Evolutionary conservation across 192 early-diverging fungal species (phyloP).

Genomic region (Neocallimastix lanati): DNA sequence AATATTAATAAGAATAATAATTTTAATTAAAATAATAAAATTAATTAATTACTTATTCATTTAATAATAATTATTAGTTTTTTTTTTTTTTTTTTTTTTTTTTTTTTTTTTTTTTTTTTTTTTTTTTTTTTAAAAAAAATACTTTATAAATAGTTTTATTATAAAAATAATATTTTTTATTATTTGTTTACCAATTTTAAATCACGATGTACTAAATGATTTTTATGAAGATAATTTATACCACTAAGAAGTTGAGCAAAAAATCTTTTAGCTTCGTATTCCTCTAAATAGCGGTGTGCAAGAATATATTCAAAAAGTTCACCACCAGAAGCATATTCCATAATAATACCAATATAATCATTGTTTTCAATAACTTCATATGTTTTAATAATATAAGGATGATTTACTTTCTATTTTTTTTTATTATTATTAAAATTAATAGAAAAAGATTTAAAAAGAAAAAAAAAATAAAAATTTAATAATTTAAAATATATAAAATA

Average conservation of each 20-base stretch:
- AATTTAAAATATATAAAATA: not conserved
- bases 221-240: constrained; percentile 81
- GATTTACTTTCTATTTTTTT: constrained; percentile 53
- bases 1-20: not conserved
- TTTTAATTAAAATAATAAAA: not conserved
- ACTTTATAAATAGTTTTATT: too few species aligned
- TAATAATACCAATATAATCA: constrained; percentile 87
- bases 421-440: too few species aligned
- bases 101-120: too few species aligned
- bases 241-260: constrained; percentile 80
- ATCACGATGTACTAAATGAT: constrained; percentile 90
- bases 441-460: too few species aligned
- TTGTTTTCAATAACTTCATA: constrained; percentile 93
- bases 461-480: too few species aligned
- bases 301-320: constrained; percentile 97
- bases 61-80: not conserved
- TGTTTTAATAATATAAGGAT: constrained; percentile 78
- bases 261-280: constrained; percentile 70
- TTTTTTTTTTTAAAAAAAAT: too few species aligned
- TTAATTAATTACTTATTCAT: too few species aligned
- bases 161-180: too few species aligned
- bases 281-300: constrained; percentile 79
- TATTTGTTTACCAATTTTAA: constrained; percentile 60
- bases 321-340: constrained; percentile 90
- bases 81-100: too few species aligned